These are phyloP conservation scores for Coemansia sp. DNA, from an alignment of 192 early-diverging fungal species.

Conservation along the genomic window DNA sequence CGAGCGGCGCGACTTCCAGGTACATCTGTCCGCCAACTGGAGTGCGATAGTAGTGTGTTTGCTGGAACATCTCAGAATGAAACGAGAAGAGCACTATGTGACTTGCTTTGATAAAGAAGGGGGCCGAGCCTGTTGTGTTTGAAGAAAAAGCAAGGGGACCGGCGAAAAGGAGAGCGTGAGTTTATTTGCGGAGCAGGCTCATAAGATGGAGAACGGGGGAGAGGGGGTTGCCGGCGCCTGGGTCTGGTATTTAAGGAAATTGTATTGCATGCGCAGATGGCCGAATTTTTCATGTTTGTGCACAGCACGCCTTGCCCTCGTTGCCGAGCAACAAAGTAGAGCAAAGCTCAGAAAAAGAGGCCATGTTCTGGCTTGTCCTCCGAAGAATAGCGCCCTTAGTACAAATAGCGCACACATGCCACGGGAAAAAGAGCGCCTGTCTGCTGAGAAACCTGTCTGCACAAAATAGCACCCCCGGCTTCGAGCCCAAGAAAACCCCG, in stretches of 20 bases:
- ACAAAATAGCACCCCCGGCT: slow-evolving; percentile 6
- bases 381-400: slow-evolving; percentile 8
- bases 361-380: not conserved
- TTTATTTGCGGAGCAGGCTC: not conserved
- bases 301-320: not conserved
- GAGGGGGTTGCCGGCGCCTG: not conserved
- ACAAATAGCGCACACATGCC: slow-evolving; percentile 8
- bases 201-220: not conserved
- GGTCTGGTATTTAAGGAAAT: slow-evolving; percentile 5
- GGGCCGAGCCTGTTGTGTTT: not conserved
- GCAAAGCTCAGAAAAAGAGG: not conserved
- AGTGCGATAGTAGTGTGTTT: slow-evolving; percentile 5
- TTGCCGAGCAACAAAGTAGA: not conserved
- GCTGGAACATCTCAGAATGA: slow-evolving; percentile 18
- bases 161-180: not conserved
- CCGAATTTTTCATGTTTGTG: slow-evolving; percentile 8
- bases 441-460: slow-evolving; percentile 7
- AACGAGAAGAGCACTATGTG: not conserved
- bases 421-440: not conserved
- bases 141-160: not conserved
- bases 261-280: slow-evolving; percentile 1
- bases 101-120: not conserved
- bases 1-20: slow-evolving; percentile 4
- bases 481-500: not conserved
- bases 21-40: slow-evolving; percentile 18